Evolutionary conservation across 139 green algal genomes (phyloP).

Genomic region (Coelastrella sp.): DNA sequence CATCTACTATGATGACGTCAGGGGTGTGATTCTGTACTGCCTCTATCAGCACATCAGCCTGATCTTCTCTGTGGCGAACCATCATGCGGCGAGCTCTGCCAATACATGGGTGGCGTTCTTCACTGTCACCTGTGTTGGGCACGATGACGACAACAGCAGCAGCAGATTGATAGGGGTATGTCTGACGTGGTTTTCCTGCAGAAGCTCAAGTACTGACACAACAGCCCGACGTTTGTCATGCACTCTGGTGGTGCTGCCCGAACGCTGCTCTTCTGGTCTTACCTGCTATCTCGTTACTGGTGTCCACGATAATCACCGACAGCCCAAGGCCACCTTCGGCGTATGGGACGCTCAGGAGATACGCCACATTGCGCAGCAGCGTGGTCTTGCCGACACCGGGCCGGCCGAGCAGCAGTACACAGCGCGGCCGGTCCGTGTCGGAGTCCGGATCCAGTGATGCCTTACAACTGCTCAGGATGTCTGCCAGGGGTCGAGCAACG

Average conservation of each 20-base stretch:
- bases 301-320: slow-evolving; percentile 71
- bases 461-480: slow-evolving; percentile 66
- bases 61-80: slow-evolving; percentile 40
- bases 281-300: slow-evolving; percentile 64
- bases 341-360: slow-evolving; percentile 51
- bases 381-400: slow-evolving; percentile 68
- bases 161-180: background rate
- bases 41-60: slow-evolving; percentile 57
- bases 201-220: background rate
- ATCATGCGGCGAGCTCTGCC: slow-evolving; percentile 56
- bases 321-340: slow-evolving; percentile 21
- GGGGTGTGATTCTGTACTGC: slow-evolving; percentile 73
- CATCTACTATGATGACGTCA: slow-evolving; percentile 66
- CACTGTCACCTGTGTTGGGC: slow-evolving; percentile 56
- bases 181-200: background rate
- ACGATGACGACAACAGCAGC: background rate
- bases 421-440: background rate
- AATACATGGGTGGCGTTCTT: slow-evolving; percentile 69
- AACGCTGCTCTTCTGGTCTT: background rate
- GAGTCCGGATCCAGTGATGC: background rate
- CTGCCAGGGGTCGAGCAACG: slow-evolving; percentile 54
- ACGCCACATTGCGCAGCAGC: slow-evolving; percentile 61
- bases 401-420: slow-evolving; percentile 18
- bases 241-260: too few relatives aligned
- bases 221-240: background rate